Base-by-base conservation (phyloP, 192 early-diverging fungal genomes). In the Linnemannia exigua region DNA sequence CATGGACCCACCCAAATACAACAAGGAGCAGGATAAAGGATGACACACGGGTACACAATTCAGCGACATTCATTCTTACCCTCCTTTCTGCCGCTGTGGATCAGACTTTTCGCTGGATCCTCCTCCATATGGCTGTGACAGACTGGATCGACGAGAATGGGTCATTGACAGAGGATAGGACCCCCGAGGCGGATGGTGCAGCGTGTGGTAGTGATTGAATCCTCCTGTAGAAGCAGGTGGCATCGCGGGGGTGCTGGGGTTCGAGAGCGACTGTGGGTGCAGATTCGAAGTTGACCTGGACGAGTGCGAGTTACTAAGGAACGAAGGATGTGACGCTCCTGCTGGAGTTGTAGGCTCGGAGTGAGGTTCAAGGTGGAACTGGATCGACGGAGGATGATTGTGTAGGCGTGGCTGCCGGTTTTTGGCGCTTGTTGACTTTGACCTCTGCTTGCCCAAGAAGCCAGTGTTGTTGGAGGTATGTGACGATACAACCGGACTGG, bases 161-260 rank as follows among this genome's bases (percentile, higher is more conserved):
- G 77, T 80, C 37, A 76, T 47, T 8, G 84, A 80, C 28, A 80
- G 75, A 11, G 84, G 84, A 47, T 67, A 75, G 12, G 68, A 66
- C n/a, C 68, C 63, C 22, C 74, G 37, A 68, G 74, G 74, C 35
- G 83, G 37, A 33, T 80, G 75, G 6, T 86, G 84, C 20, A 67
- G 70, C 28, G 84, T 80, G 69, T 86, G 78, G 47, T 77, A 76
- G n/a, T 86, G 74, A 54, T 52, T 79, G 61, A 70, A 72, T 61
- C 68, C 76, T 61, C 51, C 61, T 16, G 19, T 51, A 9, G 70
- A 20, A 22, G 68, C 35, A 16, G 61, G 1, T 36, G 25, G 28
- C 2, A 78, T 8, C 20, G 19, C 74, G 31, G 83, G 77, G 31
- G 83, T 66, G 54, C 38, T 66, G 44, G 77, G 72, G 35, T 54